Evolutionary conservation across 2,329 filamentous ascomycete species (phyloP), one percentile per base, ranked within the genome.

Genomic region (Metarhizium guizhouense): DNA sequence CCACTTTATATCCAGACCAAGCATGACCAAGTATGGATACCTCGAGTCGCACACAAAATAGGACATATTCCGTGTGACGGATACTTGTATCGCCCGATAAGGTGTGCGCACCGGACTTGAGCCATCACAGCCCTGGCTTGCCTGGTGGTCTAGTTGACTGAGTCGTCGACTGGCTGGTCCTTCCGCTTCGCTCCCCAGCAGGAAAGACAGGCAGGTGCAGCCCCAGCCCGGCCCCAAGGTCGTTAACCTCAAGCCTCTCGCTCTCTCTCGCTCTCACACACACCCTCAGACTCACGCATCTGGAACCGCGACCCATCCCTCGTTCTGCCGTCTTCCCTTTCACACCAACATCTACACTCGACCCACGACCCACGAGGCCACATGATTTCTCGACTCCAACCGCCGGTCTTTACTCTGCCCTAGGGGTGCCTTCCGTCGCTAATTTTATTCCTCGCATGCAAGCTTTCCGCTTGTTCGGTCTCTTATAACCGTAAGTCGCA

Each of bases 231-330:
- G 34, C 7, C 34, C 34, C 34, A 36, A 36, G 34, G 13, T 36
- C 8, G 34, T 36, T 13, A 36, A 36, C 13, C 34, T 25, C 25
- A 4, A 25, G 25, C 25, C 16, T 18, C 7, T 11, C 16, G 25
- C 42, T 13, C 16, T 45, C 42, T 10, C 6, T 45, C 18, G 6
- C 42, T 20, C 18, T 45, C 42, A 20, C 42, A 45, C 42, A 45
- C 42, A 45, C 40, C 25, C 13, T 14, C 29, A 54, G 43, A 40
- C 25, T 50, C 36, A 53, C 53, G 43, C 56, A 57, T 61, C 60
- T 60, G 61, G 58, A 60, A 59, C 60, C 62, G 62, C 60, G 60
- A 64, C 61, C 63, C 61, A 62, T 65, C 58, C 60, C 61, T 60
- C 57, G 10, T 54, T 55, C 61, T 59, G 57, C 59, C 56, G 57